Evolutionary conservation across 352 stramenopile genomes (phyloP).

Genomic region (Pythium myriotylum): DNA sequence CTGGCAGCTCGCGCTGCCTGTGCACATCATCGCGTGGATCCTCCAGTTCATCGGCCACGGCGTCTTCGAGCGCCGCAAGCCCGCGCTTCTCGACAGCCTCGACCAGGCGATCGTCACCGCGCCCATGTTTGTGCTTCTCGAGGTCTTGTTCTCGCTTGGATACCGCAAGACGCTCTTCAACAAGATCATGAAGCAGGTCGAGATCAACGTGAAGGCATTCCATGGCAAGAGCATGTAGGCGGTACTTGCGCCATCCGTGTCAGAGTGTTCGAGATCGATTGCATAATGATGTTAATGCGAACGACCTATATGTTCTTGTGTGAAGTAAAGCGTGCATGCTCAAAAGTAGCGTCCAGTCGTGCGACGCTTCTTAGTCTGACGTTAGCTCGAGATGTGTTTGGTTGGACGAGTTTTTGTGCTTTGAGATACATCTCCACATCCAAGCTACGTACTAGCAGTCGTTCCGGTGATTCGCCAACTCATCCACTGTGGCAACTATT

Average conservation of each 20-base stretch:
- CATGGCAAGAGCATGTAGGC: constrained; percentile 32
- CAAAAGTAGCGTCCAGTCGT: too few species aligned
- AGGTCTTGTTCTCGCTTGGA: constrained; percentile 50
- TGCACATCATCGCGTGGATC: constrained; percentile 54
- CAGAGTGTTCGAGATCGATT: not conserved
- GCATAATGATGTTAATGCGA: too few species aligned
- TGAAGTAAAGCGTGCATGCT: too few species aligned
- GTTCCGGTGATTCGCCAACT: too few species aligned
- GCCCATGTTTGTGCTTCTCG: constrained; percentile 64
- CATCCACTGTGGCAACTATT: too few species aligned
- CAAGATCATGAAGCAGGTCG: constrained; percentile 39
- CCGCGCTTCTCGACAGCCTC: constrained; percentile 61
- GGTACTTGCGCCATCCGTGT: not conserved
- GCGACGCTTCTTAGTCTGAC: too few species aligned
- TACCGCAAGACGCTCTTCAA: constrained; percentile 46
- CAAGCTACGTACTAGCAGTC: too few species aligned
- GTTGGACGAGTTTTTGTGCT: too few species aligned
- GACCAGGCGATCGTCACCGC: constrained; percentile 55
- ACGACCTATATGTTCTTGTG: too few species aligned
- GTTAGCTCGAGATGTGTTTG: too few species aligned
- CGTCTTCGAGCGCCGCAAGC: constrained; percentile 58
- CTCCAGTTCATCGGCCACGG: constrained; percentile 62
- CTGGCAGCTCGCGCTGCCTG: constrained; percentile 39
- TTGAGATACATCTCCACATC: too few species aligned
- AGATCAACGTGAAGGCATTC: constrained; percentile 47